phyloP scores from a whole-genome alignment of 2,329 filamentous ascomycete species.

The Cordyceps cateniannulata region DNA sequence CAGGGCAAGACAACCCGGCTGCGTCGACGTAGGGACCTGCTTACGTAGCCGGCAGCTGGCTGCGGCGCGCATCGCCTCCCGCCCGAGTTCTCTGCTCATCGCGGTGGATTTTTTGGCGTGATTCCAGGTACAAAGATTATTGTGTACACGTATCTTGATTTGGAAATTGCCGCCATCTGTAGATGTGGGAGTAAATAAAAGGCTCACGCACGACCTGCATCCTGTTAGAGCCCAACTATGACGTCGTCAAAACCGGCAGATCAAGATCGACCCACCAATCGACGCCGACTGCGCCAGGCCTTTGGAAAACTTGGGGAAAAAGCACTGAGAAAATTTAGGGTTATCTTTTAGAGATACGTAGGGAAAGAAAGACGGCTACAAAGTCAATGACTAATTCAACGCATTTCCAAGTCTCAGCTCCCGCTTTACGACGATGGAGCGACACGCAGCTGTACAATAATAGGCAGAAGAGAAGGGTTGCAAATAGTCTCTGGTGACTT shows the following conservation, averaged over 20 bases:
- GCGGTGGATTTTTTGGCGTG: not conserved
- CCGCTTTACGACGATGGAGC: too few relatives aligned
- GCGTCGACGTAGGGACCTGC: not conserved
- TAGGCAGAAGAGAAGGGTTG: too few relatives aligned
- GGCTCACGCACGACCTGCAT: slow-evolving; percentile 4
- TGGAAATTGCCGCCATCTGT: not conserved
- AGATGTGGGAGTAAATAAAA: slow-evolving; percentile 2
- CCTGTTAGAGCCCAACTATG: slow-evolving; percentile 3
- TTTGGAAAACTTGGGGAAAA: too few relatives aligned
- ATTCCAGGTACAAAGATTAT: not conserved
- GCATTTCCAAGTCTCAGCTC: too few relatives aligned
- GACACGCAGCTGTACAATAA: too few relatives aligned
- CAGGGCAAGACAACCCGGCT: not conserved
- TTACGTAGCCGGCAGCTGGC: not conserved
- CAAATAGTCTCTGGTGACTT: too few relatives aligned
- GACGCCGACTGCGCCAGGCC: not conserved
- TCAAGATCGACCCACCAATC: slow-evolving; percentile 11
- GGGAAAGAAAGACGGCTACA: too few relatives aligned
- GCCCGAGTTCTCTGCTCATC: slow-evolving; percentile 4
- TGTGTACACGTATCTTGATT: not conserved
- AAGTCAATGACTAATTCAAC: too few relatives aligned
- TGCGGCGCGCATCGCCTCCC: slow-evolving; percentile 6
- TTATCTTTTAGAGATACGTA: too few relatives aligned
- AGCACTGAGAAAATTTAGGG: too few relatives aligned
- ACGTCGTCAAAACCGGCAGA: slow-evolving; percentile 9